These are phyloP conservation scores for Leishmania arabica DNA, from an alignment of 208 protist genomes.

Conservation along the genomic window DNA sequence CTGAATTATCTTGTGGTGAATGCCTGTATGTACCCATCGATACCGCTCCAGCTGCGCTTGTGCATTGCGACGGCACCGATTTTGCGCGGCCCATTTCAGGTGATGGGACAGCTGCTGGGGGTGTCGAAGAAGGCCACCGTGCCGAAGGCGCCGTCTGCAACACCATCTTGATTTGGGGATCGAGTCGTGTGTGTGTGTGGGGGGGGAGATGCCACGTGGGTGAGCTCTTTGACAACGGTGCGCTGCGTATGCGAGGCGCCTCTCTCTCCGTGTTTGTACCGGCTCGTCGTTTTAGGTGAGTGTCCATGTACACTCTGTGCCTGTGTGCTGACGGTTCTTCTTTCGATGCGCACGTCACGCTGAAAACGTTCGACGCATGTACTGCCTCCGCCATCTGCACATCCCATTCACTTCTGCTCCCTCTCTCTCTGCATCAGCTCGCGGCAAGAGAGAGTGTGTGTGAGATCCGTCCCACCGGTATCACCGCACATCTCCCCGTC, in stretches of 20 bases:
- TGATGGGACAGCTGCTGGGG: conserved; percentile 1
- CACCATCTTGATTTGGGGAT: neutral
- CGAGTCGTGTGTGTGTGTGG: too few relatives aligned
- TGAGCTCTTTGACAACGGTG: neutral
- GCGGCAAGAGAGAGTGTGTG: neutral
- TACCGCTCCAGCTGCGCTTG: conserved; percentile 48
- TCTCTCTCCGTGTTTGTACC: neutral
- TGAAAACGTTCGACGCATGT: neutral
- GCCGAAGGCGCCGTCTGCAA: conserved; percentile 29
- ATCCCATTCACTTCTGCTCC: neutral
- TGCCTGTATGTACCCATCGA: conserved; percentile 53
- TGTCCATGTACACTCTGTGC: neutral
- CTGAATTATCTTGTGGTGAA: conserved; percentile 77
- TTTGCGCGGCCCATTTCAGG: conserved; percentile 14
- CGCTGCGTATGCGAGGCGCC: neutral
- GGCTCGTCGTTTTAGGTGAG: neutral
- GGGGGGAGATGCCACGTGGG: neutral
- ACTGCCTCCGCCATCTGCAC: neutral
- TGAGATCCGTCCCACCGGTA: too few relatives aligned
- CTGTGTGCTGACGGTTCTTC: neutral
- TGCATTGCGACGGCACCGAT: conserved; percentile 45
- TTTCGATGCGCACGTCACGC: neutral
- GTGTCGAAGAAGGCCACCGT: conserved; percentile 12
- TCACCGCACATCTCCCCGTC: neutral
- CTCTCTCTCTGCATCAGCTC: neutral